phyloP scores from a whole-genome alignment of 352 stramenopile species.

The Elongisporangium prolatum region DNA sequence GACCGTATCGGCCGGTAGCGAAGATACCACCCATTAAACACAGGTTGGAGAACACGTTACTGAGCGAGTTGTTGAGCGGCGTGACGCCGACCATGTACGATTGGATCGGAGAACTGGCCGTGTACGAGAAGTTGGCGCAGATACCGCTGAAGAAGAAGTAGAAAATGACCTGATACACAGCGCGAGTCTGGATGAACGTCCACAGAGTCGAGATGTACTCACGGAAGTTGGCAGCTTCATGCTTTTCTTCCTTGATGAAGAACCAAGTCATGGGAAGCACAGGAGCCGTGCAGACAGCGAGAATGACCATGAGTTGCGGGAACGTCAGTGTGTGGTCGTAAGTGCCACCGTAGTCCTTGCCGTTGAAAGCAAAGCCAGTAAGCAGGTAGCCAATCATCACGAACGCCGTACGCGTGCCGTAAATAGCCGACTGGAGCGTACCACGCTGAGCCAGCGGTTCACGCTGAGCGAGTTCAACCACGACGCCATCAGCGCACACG shows the following conservation, averaged over 20 bases:
- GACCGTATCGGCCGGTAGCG: constrained; percentile 21
- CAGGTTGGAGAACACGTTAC: constrained; percentile 19
- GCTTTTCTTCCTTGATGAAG: constrained; percentile 23
- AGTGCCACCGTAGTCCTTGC: constrained; percentile 21
- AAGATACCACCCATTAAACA: constrained; percentile 4
- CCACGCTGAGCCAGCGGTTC: constrained; percentile 29
- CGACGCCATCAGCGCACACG: constrained; percentile 46
- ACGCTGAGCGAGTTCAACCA: constrained; percentile 41
- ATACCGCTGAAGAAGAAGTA: constrained; percentile 35
- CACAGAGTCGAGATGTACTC: constrained; percentile 24
- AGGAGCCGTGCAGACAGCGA: constrained; percentile 19
- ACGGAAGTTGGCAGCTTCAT: constrained; percentile 7
- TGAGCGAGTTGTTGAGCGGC: constrained; percentile 21
- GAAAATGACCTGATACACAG: constrained; percentile 32
- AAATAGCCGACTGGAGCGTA: constrained; percentile 33
- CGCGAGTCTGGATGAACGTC: constrained; percentile 21
- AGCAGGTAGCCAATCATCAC: constrained; percentile 26
- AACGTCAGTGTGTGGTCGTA: constrained; percentile 33
- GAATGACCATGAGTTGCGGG: constrained; percentile 16
- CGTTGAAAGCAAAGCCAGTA: constrained; percentile 31
- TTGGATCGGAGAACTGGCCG: constrained; percentile 19
- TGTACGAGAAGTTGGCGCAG: constrained; percentile 22
- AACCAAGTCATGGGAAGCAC: constrained; percentile 31
- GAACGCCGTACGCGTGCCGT: constrained; percentile 29
- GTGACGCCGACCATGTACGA: constrained; percentile 35